Conservation (phyloP, 2,329 filamentous ascomycete genomes). For the Arachnomyces sp. region DNA sequence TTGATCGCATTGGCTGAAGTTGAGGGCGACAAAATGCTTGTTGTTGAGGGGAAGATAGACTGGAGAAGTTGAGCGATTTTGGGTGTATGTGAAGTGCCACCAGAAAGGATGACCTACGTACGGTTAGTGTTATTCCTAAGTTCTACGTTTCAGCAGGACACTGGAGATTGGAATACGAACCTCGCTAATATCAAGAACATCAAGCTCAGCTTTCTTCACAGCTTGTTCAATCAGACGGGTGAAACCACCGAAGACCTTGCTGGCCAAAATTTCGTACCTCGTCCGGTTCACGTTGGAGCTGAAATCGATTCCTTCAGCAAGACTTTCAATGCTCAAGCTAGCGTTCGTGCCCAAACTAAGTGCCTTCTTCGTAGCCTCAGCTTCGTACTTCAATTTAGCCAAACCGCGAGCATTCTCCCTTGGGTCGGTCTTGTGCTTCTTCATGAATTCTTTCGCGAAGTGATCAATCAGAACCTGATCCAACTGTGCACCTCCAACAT, state of each 20-base stretch:
- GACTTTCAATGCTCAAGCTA: constrained; percentile 84
- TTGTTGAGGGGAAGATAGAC: constrained; percentile 71
- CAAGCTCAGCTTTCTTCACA: constrained; percentile 84
- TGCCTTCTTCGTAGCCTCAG: constrained; percentile 85
- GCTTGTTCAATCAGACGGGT: constrained; percentile 74
- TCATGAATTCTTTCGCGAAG: constrained; percentile 97
- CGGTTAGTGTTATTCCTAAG: constrained; percentile 7
- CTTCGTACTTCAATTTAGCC: constrained; percentile 86
- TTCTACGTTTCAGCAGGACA: constrained; percentile 3
- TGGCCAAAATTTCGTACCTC: constrained; percentile 80
- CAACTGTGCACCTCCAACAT: constrained; percentile 75
- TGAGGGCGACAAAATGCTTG: constrained; percentile 71
- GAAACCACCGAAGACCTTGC: constrained; percentile 82
- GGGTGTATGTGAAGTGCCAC: constrained; percentile 86
- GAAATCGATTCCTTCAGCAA: constrained; percentile 85
- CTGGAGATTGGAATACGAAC: constrained; percentile 18
- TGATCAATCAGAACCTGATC: constrained; percentile 90
- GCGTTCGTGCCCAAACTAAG: constrained; percentile 82
- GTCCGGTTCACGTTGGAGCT: constrained; percentile 84
- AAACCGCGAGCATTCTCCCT: constrained; percentile 70
- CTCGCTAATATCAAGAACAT: constrained; percentile 88
- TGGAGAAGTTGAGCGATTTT: constrained; percentile 77
- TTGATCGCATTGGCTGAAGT: constrained; percentile 74
- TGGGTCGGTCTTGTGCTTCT: constrained; percentile 89
- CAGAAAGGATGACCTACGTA: constrained; percentile 70